Evolutionary conservation across 441 rosid species (phyloP).

Genomic region (Gossypium trilobum): DNA sequence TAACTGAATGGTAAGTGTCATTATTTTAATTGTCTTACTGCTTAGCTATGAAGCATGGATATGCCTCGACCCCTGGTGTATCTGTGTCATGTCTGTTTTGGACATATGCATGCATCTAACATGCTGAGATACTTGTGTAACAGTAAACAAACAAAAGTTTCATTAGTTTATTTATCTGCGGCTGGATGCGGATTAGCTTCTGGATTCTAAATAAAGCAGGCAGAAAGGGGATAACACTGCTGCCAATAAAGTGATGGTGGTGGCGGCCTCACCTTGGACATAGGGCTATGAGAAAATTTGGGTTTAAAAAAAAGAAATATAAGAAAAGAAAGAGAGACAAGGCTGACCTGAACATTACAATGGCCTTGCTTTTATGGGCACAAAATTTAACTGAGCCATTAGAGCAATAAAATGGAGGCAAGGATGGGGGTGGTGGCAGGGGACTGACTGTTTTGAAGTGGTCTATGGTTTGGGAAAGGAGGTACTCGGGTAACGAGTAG

Average conservation of each 20-base stretch:
- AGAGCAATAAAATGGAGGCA: not conserved
- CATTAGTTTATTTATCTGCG: not conserved
- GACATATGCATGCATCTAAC: not conserved
- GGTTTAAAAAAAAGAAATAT: not conserved
- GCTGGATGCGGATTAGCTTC: not conserved
- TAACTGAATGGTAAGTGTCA: constrained; percentile 82
- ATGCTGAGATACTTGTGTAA: not conserved
- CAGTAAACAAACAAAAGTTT: not conserved
- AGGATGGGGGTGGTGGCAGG: not conserved
- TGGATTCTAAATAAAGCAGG: not conserved
- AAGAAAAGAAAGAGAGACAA: constrained; percentile 5
- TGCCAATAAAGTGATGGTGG: not conserved
- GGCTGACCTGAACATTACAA: not conserved
- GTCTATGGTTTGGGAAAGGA: not conserved
- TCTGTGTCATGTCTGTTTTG: not conserved
- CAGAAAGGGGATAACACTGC: not conserved
- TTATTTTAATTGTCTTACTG: not conserved
- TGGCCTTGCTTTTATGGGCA: not conserved
- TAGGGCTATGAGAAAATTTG: not conserved
- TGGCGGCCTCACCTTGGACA: not conserved
- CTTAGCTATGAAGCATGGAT: constrained; percentile 2
- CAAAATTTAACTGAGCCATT: not conserved
- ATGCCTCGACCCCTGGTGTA: not conserved
- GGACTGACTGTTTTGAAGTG: not conserved
- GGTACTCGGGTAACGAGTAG: not conserved